These are phyloP conservation scores for Fusarium pseudoanthophilum DNA, from an alignment of 2,329 filamentous ascomycete genomes.

Conservation along the genomic window DNA sequence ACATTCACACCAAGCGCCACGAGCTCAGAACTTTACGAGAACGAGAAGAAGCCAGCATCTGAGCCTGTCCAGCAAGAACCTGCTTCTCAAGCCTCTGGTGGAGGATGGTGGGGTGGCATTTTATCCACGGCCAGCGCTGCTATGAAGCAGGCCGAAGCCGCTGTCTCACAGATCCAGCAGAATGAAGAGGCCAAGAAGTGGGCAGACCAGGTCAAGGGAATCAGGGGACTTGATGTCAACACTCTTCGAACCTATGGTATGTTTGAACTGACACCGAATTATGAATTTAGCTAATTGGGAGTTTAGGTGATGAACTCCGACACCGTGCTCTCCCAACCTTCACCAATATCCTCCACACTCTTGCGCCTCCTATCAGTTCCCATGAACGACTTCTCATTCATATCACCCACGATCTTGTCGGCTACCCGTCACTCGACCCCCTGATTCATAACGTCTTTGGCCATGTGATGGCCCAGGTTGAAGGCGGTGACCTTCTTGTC, in stretches of 20 bases:
- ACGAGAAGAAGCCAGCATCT: slow-evolving; percentile 61
- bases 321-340: slow-evolving; percentile 93
- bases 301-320: slow-evolving; percentile 83
- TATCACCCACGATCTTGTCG: slow-evolving; percentile 93
- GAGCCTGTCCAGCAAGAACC: slow-evolving; percentile 55
- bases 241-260: slow-evolving; percentile 66
- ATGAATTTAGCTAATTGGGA: neutral
- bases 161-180: slow-evolving; percentile 93
- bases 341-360: slow-evolving; percentile 91
- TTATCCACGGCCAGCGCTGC: slow-evolving; percentile 86
- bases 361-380: slow-evolving; percentile 94
- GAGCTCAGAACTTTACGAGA: slow-evolving; percentile 69
- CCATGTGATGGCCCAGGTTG: slow-evolving; percentile 98
- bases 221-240: slow-evolving; percentile 72
- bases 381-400: slow-evolving; percentile 98
- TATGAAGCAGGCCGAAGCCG: slow-evolving; percentile 90
- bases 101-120: slow-evolving; percentile 90
- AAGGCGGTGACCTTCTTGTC: slow-evolving; percentile 93
- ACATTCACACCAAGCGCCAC: slow-evolving; percentile 77
- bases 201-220: slow-evolving; percentile 89
- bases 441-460: slow-evolving; percentile 92
- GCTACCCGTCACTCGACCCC: slow-evolving; percentile 93
- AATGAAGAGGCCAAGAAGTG: slow-evolving; percentile 97
- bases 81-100: slow-evolving; percentile 57
- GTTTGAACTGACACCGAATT: slow-evolving; percentile 4